Evolutionary conservation across 192 early-diverging fungal species (phyloP).

Genomic region (Umbelopsis sp.): DNA sequence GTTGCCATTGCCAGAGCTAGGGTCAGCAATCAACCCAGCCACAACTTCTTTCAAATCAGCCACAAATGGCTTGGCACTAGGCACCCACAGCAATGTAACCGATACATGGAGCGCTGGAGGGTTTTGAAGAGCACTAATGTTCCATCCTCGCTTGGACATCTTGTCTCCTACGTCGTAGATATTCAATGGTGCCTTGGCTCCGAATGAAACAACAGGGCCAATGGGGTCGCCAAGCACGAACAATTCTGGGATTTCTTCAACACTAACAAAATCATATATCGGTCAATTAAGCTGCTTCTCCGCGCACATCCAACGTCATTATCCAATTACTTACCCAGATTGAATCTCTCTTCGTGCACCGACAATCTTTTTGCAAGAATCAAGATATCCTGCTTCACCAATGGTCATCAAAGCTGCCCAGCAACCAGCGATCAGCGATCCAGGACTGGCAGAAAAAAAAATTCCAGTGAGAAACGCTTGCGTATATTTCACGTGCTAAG

Average conservation of each 20-base stretch:
- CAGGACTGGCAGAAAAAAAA: conserved; percentile 56
- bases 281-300: background rate
- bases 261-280: conserved; percentile 35
- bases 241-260: conserved; percentile 62
- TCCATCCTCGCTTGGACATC: conserved; percentile 82
- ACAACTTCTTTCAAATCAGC: conserved; percentile 80
- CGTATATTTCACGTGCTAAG: background rate
- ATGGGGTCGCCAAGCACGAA: conserved; percentile 84
- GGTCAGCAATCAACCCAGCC: conserved; percentile 65
- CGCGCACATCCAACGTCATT: background rate
- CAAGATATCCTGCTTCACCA: conserved; percentile 86
- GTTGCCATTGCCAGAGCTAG: conserved; percentile 67
- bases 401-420: conserved; percentile 92
- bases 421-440: conserved; percentile 93
- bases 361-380: conserved; percentile 81
- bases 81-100: conserved; percentile 81
- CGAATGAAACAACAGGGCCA: conserved; percentile 75
- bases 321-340: conserved; percentile 51
- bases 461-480: background rate
- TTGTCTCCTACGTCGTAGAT: conserved; percentile 86
- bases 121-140: conserved; percentile 85
- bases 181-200: conserved; percentile 67
- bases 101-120: conserved; percentile 90
- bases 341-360: conserved; percentile 69
- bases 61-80: conserved; percentile 71